Percentiles rank a stretch among this genome's conserved stretches.
These are phyloP conservation scores for Akanthomyces lecanii DNA, from an alignment of 2,329 filamentous ascomycete species.

Conservation along the genomic window DNA sequence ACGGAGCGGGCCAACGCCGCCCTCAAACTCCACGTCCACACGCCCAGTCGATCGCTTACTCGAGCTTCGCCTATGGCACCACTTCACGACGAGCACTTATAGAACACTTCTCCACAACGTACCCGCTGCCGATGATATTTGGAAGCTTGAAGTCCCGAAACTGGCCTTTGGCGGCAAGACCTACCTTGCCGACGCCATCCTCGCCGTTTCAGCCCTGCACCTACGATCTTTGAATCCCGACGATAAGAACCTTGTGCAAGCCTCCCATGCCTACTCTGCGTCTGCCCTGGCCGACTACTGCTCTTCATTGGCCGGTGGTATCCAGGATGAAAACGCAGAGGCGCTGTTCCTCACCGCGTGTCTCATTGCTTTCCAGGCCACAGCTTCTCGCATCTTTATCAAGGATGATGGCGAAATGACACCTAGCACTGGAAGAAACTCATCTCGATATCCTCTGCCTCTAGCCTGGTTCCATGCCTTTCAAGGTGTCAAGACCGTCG, in stretches of 20 bases:
- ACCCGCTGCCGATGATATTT: conserved; percentile 50
- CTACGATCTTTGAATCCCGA: conserved; percentile 52
- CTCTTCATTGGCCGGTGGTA: conserved; percentile 50
- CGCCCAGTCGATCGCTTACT: conserved; percentile 37
- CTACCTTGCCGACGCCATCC: conserved; percentile 59
- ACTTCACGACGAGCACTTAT: conserved; percentile 58
- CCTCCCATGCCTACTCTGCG: conserved; percentile 62
- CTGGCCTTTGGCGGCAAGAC: conserved; percentile 56
- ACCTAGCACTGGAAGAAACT: conserved; percentile 31
- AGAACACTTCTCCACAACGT: conserved; percentile 55
- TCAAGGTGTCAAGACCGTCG: conserved; percentile 62
- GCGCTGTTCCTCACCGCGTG: conserved; percentile 59
- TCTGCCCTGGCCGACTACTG: conserved; percentile 60
- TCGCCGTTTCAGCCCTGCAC: conserved; percentile 61
- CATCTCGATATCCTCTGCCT: conserved; percentile 52
- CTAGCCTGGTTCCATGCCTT: conserved; percentile 64
- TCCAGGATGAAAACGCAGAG: conserved; percentile 57
- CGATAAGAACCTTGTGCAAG: conserved; percentile 57
- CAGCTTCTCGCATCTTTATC: conserved; percentile 58
- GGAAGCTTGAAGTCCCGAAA: conserved; percentile 56
- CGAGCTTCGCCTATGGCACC: conserved; percentile 61
- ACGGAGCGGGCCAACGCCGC: conserved; percentile 14
- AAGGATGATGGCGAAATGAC: conserved; percentile 47
- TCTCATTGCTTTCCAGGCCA: conserved; percentile 63
- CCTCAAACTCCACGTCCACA: conserved; percentile 21